These are phyloP conservation scores for Chaetomidium leptoderma DNA, from an alignment of 495 filamentous ascomycete genomes.

Conservation along the genomic window DNA sequence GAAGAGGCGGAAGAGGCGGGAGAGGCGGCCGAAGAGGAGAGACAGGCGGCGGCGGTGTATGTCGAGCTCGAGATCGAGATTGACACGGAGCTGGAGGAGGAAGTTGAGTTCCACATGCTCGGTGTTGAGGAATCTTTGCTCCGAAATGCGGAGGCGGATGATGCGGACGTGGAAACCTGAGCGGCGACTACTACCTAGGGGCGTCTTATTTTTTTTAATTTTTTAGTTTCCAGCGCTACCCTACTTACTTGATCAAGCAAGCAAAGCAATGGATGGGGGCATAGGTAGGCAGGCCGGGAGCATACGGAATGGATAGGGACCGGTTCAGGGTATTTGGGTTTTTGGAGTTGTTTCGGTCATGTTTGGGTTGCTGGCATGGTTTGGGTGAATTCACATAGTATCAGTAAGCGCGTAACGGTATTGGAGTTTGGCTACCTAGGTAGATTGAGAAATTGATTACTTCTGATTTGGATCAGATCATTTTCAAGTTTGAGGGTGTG, in stretches of 20 bases:
- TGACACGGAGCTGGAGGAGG: too few species aligned
- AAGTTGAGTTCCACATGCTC: not conserved
- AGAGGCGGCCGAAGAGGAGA: too few species aligned
- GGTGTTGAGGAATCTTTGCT: not conserved
- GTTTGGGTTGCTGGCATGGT: conserved; percentile 3
- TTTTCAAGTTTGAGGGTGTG: not conserved
- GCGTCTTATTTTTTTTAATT: too few species aligned
- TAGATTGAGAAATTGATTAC: not conserved
- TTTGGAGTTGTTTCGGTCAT: not conserved
- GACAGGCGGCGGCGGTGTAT: too few species aligned
- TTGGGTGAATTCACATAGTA: not conserved
- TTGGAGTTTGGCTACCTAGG: not conserved
- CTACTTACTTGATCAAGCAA: too few species aligned
- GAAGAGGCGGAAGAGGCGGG: not conserved
- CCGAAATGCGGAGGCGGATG: not conserved
- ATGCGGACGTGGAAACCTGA: not conserved
- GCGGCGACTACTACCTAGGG: too few species aligned
- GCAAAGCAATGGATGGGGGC: too few species aligned
- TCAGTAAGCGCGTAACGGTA: not conserved
- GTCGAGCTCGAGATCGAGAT: too few species aligned
- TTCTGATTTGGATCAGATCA: not conserved
- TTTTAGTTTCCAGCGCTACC: too few species aligned
- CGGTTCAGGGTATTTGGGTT: not conserved
- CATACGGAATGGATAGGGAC: too few species aligned
- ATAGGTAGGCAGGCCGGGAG: too few species aligned